These are phyloP conservation scores for Acaromyces ingoldii DNA, from an alignment of 1,284 basidiomycete species.

Conservation along the genomic window DNA sequence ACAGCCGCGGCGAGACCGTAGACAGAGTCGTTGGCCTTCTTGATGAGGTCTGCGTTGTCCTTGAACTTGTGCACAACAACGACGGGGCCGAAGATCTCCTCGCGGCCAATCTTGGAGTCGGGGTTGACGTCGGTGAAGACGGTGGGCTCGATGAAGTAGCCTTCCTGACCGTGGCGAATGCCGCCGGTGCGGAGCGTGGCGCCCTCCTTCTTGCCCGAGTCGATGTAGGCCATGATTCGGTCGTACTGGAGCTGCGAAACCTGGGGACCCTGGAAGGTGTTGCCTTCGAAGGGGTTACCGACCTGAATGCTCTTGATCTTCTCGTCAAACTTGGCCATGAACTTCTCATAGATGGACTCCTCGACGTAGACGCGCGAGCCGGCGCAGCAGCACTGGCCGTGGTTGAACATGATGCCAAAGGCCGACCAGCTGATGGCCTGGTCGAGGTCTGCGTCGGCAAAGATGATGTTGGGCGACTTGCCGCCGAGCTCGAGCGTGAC, in stretches of 20 bases:
- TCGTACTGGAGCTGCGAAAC: slow-evolving; percentile 70
- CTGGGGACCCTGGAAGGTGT: slow-evolving; percentile 80
- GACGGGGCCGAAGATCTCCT: slow-evolving; percentile 88
- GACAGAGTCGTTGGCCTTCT: slow-evolving; percentile 71
- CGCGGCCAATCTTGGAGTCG: slow-evolving; percentile 78
- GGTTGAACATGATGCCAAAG: slow-evolving; percentile 21
- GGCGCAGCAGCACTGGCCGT: slow-evolving; percentile 27
- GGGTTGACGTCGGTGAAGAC: slow-evolving; percentile 59
- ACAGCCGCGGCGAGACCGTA: slow-evolving; percentile 83
- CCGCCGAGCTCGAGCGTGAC: slow-evolving; percentile 66
- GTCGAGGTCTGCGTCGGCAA: slow-evolving; percentile 62
- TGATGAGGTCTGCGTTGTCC: slow-evolving; percentile 62
- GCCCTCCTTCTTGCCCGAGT: slow-evolving; percentile 78
- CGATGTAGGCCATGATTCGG: slow-evolving; percentile 55
- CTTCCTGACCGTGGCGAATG: slow-evolving; percentile 64
- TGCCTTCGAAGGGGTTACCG: slow-evolving; percentile 72
- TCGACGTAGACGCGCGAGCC: slow-evolving; percentile 31
- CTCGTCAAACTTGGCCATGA: slow-evolving; percentile 12
- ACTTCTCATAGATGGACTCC: slow-evolving; percentile 20
- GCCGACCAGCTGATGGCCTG: slow-evolving; percentile 32
- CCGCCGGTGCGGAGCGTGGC: slow-evolving; percentile 70
- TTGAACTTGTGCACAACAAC: slow-evolving; percentile 58
- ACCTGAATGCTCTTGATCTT: slow-evolving; percentile 56
- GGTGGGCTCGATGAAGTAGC: slow-evolving; percentile 55
- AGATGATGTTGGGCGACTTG: slow-evolving; percentile 76